Percentiles rank a stretch among this genome's conserved stretches.
These are phyloP conservation scores for Diaporthe sp. DNA, from an alignment of 2,329 filamentous ascomycete species.

Conservation along the genomic window DNA sequence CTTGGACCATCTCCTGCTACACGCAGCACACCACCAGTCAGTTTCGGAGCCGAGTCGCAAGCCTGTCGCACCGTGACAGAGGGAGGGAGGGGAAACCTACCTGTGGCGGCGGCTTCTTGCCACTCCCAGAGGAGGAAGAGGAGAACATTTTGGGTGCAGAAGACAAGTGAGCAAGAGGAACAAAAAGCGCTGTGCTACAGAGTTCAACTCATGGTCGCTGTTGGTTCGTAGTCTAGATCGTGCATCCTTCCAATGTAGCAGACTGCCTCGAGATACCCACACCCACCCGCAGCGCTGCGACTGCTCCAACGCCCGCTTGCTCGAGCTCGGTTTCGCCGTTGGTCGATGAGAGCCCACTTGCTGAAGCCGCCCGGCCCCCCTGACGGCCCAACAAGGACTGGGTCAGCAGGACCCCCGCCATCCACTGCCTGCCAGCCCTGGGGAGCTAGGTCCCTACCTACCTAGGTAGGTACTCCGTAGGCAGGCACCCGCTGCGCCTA, in stretches of 20 bases:
- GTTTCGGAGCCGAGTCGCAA: slow-evolving; percentile 26
- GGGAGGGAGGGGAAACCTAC: slow-evolving; percentile 56
- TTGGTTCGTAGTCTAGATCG: slow-evolving; percentile 23
- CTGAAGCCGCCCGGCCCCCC: neutral
- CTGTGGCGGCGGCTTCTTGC: slow-evolving; percentile 79
- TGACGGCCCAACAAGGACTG: neutral
- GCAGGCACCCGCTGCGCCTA: neutral
- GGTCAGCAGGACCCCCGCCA: slow-evolving; percentile 16
- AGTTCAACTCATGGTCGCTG: slow-evolving; percentile 33
- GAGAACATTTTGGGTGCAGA: slow-evolving; percentile 64
- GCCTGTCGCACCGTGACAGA: slow-evolving; percentile 4
- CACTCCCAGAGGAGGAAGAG: slow-evolving; percentile 72
- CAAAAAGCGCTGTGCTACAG: neutral
- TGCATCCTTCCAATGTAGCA: slow-evolving; percentile 22
- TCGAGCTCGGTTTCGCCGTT: slow-evolving; percentile 22
- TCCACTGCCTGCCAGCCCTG: neutral
- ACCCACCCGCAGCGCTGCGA: slow-evolving; percentile 7
- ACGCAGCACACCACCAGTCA: slow-evolving; percentile 15
- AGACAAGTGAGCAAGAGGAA: slow-evolving; percentile 11
- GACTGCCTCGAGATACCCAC: neutral
- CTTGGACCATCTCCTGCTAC: slow-evolving; percentile 97
- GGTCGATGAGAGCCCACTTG: neutral
- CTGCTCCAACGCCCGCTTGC: slow-evolving; percentile 21
- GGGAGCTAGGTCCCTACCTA: slow-evolving; percentile 10
- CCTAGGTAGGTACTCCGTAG: too few relatives aligned